Percentiles rank a stretch among this genome's conserved stretches.
These are phyloP conservation scores for Pharnaceum exiguum DNA, from an alignment of 148 eudicot species.

Conservation along the genomic window DNA sequence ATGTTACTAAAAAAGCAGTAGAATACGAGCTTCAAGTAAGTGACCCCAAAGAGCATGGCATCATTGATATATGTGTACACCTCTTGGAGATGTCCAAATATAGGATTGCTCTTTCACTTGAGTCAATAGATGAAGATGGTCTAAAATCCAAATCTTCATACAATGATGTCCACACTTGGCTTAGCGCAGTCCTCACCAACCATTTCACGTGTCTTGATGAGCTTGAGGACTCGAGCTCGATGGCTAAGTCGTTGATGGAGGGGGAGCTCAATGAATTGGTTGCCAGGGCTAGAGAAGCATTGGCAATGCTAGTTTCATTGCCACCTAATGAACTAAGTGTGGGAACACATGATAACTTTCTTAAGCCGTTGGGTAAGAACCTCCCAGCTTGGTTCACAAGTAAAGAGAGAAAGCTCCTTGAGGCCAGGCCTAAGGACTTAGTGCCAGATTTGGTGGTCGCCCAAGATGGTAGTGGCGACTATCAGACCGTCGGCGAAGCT, in stretches of 20 bases:
- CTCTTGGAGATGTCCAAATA: too few species aligned
- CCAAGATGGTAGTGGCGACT: constrained; percentile 29
- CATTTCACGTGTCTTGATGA: constrained; percentile 28
- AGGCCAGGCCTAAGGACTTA: background rate
- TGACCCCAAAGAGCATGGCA: too few species aligned
- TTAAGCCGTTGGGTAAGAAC: background rate
- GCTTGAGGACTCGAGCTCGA: constrained; percentile 3
- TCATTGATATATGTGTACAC: too few species aligned
- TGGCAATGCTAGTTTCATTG: constrained; percentile 14
- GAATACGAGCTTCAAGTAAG: too few species aligned
- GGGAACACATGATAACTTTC: background rate
- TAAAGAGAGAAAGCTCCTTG: constrained; percentile 20
- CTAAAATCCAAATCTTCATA: too few species aligned
- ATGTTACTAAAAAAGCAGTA: too few species aligned
- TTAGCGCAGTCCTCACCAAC: constrained; percentile 29
- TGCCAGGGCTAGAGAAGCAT: constrained; percentile 1
- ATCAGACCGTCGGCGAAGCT: constrained; percentile 20
- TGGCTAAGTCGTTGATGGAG: constrained; percentile 15
- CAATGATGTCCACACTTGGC: constrained; percentile 15
- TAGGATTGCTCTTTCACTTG: too few species aligned
- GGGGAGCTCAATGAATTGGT: too few species aligned
- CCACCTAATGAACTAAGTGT: background rate
- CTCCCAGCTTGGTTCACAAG: constrained; percentile 14
- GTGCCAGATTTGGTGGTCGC: constrained; percentile 25
- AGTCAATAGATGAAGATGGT: too few species aligned